Percentiles rank a stretch among this genome's conserved stretches.
These are phyloP conservation scores for Hypholoma fasciculare DNA, from an alignment of 768 basidiomycete genomes.

Conservation along the genomic window DNA sequence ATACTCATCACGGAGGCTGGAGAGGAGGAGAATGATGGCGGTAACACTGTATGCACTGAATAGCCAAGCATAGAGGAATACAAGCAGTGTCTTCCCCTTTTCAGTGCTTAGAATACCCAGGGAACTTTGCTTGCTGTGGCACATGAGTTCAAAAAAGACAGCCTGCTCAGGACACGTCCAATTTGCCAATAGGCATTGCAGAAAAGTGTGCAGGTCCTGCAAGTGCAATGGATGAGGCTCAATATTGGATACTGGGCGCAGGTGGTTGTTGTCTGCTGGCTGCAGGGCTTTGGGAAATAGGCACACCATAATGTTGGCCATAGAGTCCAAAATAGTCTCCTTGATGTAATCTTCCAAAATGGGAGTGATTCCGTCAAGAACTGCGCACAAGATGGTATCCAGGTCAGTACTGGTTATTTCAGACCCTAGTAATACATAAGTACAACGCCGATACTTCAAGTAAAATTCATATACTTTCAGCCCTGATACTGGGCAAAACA, in stretches of 20 bases:
- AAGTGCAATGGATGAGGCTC: constrained; percentile 7
- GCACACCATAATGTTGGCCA: constrained; percentile 1
- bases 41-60: background rate
- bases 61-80: constrained; percentile 8
- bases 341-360: background rate
- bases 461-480: background rate
- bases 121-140: background rate
- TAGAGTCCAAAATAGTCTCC: constrained; percentile 5
- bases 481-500: background rate
- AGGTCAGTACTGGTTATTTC: background rate
- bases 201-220: background rate
- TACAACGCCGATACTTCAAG: background rate
- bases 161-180: constrained; percentile 17
- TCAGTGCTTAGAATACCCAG: constrained; percentile 15
- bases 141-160: constrained; percentile 6
- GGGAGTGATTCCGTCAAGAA: background rate
- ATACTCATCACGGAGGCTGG: constrained; percentile 12
- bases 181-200: background rate
- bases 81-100: constrained; percentile 11
- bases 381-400: background rate
- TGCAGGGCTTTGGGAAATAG: constrained; percentile 5
- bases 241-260: background rate
- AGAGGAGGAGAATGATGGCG: constrained; percentile 13
- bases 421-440: background rate
- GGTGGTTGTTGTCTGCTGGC: background rate